Conservation (phyloP, 768 basidiomycete species). For the Nevesoporus exiguus region DNA sequence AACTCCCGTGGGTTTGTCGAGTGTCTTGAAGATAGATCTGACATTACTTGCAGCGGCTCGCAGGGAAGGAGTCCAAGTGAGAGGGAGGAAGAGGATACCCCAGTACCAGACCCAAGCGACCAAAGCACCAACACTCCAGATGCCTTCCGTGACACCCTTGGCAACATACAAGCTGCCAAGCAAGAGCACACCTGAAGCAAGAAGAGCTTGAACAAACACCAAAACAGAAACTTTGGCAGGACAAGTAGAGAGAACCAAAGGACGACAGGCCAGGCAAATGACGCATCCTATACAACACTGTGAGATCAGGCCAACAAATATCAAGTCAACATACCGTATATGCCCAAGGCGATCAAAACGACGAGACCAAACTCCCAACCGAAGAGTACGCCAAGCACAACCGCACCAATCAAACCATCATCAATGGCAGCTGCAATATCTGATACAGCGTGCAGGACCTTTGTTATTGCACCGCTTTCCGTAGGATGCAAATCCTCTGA, state of each 20-base stretch:
- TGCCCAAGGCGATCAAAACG: constrained; percentile 68
- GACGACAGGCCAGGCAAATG: constrained; percentile 7
- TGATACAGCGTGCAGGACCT: constrained; percentile 32
- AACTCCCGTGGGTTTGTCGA: constrained; percentile 81
- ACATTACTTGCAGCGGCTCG: constrained; percentile 76
- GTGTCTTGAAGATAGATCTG: constrained; percentile 72
- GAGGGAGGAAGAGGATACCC: constrained; percentile 34
- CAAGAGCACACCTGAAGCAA: constrained; percentile 78
- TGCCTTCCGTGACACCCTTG: constrained; percentile 26
- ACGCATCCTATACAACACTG: constrained; percentile 15
- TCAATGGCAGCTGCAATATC: constrained; percentile 79
- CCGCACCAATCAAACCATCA: constrained; percentile 70
- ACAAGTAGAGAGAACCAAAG: constrained; percentile 8
- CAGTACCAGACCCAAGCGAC: constrained; percentile 31
- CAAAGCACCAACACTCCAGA: constrained; percentile 30
- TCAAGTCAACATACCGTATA: constrained; percentile 53
- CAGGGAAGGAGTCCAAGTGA: constrained; percentile 40
- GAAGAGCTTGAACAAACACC: constrained; percentile 65
- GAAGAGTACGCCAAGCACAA: constrained; percentile 60
- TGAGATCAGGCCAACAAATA: not conserved
- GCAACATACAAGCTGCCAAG: constrained; percentile 47
- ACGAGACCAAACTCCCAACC: constrained; percentile 65
- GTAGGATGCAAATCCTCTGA: constrained; percentile 49
- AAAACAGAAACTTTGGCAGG: not conserved
- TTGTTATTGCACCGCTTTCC: constrained; percentile 11